Base-by-base conservation (phyloP, 257 asterid genomes). In the Oldenlandia corymbosa region DNA sequence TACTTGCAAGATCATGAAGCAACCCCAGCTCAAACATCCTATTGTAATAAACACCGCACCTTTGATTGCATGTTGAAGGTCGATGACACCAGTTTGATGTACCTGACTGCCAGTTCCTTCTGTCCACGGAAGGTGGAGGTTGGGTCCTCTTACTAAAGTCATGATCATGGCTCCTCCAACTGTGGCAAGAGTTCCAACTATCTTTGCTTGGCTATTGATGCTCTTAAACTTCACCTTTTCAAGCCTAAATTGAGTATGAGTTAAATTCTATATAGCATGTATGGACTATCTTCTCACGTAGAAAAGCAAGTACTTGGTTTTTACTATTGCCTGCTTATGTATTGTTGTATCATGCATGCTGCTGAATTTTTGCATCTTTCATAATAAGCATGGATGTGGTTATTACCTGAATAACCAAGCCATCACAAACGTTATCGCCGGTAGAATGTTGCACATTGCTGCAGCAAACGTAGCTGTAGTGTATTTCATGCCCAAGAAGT, bases 381-480 rank as follows among this genome's bases (percentile, higher is more conserved):
- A 11, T 32, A 18, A 41, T 43, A 51, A 36, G 28, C 34, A n/a
- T 26, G 52, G 24, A n/a, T n/a, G n/a, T n/a, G n/a, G 21, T 16
- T 14, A 13, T 26, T 21, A 87, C 99, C 99, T 85, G 91, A 84
- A 83, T 49, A 84, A 56, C 71, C 83, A 93, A 12, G 99, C 99
- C 82, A 93, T 84, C 64, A 85, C 34, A 69, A 93, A 93, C 37
- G 99, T 90, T 50, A 93, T 80, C 31, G 99, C 99, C 0, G 99
- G 99, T 68, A 93, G 96, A 57, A 93, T 80, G 69, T 93, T 93
- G 28, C 80, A 71, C 99, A 93, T 90, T 20, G 99, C 97, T n/a
- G 91, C 91, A n/a, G 96, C 97, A 80, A 93, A 93, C 27, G 99
- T 93, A 24, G 97, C 97, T 14, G 96, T 93, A 36, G 99, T 93